phyloP scores from a whole-genome alignment of 1,284 basidiomycete genomes.

The Apiotrichum domesticum region DNA sequence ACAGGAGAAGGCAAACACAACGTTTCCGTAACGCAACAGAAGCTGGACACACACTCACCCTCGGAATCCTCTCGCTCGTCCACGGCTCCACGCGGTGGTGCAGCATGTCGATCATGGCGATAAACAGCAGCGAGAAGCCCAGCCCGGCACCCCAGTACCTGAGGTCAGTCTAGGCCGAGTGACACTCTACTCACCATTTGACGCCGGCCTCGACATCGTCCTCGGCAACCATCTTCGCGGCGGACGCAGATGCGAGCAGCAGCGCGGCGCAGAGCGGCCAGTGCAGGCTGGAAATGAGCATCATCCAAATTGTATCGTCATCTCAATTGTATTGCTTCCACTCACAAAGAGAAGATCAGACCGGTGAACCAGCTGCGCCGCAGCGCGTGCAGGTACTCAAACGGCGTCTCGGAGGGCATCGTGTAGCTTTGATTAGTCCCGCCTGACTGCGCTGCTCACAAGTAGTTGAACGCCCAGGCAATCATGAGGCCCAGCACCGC shows the following conservation, averaged over 20 bases:
- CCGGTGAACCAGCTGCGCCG: constrained; percentile 45
- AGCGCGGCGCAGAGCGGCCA: constrained; percentile 45
- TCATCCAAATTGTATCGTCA: too few species aligned
- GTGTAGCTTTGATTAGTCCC: not conserved
- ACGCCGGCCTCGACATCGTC: not conserved
- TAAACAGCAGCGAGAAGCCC: constrained; percentile 38
- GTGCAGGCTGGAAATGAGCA: constrained; percentile 27
- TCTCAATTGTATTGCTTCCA: not conserved
- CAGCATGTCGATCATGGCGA: constrained; percentile 38
- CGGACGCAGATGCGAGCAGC: constrained; percentile 43
- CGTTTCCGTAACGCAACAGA: too few species aligned
- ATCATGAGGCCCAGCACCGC: constrained; percentile 45
- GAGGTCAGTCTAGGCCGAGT: not conserved
- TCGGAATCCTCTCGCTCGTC: constrained; percentile 18
- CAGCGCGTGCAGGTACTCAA: constrained; percentile 42
- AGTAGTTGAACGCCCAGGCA: constrained; percentile 48
- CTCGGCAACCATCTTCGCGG: constrained; percentile 25
- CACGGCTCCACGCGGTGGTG: constrained; percentile 32
- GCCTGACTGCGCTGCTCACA: constrained; percentile 24
- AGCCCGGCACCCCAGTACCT: constrained; percentile 47
- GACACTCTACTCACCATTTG: not conserved
- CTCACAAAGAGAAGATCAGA: constrained; percentile 39
- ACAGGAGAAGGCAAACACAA: too few species aligned
- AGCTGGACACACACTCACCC: constrained; percentile 18
- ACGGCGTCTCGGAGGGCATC: not conserved